phyloP scores from a whole-genome alignment of 176 grass and related monocot species.

The Secale cereale region DNA sequence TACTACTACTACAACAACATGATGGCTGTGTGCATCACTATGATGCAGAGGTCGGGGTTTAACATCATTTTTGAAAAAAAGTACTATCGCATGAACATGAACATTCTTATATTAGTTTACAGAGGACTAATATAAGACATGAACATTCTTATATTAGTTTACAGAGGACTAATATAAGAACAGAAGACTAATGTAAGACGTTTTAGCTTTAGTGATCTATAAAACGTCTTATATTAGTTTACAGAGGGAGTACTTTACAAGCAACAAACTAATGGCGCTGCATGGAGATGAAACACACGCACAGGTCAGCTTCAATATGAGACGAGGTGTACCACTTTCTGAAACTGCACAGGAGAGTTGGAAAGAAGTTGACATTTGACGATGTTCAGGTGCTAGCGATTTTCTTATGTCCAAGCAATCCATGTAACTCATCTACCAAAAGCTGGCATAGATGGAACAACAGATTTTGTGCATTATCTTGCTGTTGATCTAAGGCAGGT shows the following conservation, averaged over 20 bases:
- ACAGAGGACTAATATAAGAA: too few species aligned
- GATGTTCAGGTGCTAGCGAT: background rate
- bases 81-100: background rate
- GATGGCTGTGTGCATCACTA: too few species aligned
- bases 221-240: too few species aligned
- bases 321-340: background rate
- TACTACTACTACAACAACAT: background rate
- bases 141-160: too few species aligned
- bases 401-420: background rate
- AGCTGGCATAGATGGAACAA: background rate
- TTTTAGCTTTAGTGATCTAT: too few species aligned
- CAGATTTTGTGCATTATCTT: background rate
- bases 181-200: too few species aligned
- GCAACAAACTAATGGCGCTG: background rate
- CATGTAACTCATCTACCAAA: background rate
- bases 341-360: background rate
- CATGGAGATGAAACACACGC: background rate
- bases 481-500: background rate
- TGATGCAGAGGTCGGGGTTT: too few species aligned
- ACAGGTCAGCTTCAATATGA: background rate
- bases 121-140: too few species aligned
- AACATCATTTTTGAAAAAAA: too few species aligned
- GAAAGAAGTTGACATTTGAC: background rate
- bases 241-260: too few species aligned
- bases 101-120: too few species aligned